Percentiles rank a stretch among this genome's conserved stretches.
Conservation (phyloP, 2,329 filamentous ascomycete species). For the Chalara sp. region DNA sequence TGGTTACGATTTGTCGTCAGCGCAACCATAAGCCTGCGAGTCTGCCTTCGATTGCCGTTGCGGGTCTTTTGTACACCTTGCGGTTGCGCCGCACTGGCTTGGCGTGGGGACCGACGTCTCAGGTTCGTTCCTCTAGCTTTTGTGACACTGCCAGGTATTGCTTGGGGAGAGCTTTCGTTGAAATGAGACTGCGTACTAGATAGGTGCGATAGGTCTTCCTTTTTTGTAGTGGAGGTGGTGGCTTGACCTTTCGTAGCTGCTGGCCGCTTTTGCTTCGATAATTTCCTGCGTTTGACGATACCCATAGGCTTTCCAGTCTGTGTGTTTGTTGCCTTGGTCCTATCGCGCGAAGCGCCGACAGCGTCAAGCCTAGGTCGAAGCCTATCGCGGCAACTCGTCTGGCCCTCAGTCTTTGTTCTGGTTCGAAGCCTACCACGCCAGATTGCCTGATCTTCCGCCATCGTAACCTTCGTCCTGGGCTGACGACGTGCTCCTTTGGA, state of each 20-base stretch:
- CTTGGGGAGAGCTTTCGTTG: constrained; percentile 2
- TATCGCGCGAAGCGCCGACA: no score
- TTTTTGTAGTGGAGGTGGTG: constrained; percentile 3
- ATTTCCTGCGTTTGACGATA: constrained; percentile 3
- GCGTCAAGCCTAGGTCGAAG: no score
- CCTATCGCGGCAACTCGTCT: not conserved
- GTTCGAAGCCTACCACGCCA: not conserved
- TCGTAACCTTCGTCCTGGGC: not conserved
- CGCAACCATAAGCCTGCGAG: no score
- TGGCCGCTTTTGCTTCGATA: constrained; percentile 3
- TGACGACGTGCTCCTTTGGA: not conserved
- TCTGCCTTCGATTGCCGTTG: no score
- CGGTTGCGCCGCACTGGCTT: not conserved
- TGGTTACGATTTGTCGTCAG: no score
- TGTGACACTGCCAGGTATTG: not conserved
- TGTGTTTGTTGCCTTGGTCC: not conserved
- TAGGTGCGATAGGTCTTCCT: not conserved
- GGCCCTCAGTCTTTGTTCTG: not conserved
- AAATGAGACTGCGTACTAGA: constrained; percentile 1
- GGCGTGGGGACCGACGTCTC: not conserved
- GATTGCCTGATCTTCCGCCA: not conserved
- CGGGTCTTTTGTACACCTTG: constrained; percentile 2
- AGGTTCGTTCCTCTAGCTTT: constrained; percentile 1
- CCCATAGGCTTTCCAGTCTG: not conserved
- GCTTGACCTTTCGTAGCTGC: constrained; percentile 2